These are phyloP conservation scores for Harringtonia lauricola DNA, from an alignment of 2,329 filamentous ascomycete species.

Conservation along the genomic window DNA sequence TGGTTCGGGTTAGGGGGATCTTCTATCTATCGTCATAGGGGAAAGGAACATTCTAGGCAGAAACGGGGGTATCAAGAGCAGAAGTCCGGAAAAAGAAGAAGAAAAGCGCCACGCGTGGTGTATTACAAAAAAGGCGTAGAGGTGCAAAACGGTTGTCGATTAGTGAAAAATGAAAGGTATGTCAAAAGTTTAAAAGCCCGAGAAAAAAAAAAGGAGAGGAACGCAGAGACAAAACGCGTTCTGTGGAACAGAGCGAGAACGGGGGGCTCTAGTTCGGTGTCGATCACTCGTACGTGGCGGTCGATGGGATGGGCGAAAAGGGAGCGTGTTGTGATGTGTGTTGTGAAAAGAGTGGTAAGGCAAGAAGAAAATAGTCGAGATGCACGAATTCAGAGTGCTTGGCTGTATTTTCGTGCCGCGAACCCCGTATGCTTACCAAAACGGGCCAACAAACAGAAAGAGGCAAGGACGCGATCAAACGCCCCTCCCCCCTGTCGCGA, in stretches of 20 bases:
- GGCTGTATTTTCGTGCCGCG: too few relatives aligned
- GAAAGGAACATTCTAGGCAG: slow-evolving; percentile 3
- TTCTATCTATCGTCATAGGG: slow-evolving; percentile 8
- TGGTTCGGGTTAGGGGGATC: not conserved
- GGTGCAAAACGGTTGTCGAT: too few relatives aligned
- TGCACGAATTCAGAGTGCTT: not conserved
- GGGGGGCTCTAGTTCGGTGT: too few relatives aligned
- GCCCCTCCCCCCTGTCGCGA: slow-evolving; percentile 13
- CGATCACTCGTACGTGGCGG: too few relatives aligned
- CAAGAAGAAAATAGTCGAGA: not conserved
- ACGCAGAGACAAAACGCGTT: too few relatives aligned
- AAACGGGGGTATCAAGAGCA: slow-evolving; percentile 1
- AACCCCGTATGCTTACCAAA: not conserved
- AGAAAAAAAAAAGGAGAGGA: too few relatives aligned
- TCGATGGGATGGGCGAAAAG: too few relatives aligned
- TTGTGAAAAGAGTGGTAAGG: too few relatives aligned
- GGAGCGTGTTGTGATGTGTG: not conserved
- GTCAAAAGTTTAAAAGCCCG: too few relatives aligned
- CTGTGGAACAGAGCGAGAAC: too few relatives aligned
- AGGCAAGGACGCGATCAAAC: slow-evolving; percentile 14
- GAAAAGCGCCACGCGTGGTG: not conserved
- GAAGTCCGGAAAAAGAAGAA: not conserved
- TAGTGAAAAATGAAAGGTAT: not conserved
- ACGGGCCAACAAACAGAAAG: not conserved
- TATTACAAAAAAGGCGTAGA: too few relatives aligned